Conservation (phyloP, 1,284 basidiomycete species). For the Cryptococcus sp. region DNA sequence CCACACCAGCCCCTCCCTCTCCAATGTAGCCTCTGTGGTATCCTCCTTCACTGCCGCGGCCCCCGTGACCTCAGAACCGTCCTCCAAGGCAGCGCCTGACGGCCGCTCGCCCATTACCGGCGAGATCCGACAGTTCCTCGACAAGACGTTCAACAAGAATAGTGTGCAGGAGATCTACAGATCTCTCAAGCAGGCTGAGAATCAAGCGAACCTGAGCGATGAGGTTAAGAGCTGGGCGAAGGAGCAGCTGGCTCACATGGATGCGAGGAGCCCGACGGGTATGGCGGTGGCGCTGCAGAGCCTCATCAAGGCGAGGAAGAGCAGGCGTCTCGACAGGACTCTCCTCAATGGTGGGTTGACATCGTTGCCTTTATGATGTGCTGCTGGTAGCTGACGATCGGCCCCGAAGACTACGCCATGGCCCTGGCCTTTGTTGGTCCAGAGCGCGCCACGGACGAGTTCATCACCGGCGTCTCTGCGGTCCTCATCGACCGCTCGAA, state of each 20-base stretch:
- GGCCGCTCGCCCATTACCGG: conserved; percentile 60
- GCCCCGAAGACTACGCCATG: conserved; percentile 34
- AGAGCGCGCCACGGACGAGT: conserved; percentile 70
- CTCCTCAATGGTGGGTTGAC: conserved; percentile 72
- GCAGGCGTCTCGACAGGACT: conserved; percentile 61
- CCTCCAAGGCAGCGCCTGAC: conserved; percentile 53
- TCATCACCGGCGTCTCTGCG: conserved; percentile 71
- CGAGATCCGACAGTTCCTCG: conserved; percentile 67
- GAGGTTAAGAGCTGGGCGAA: conserved; percentile 69
- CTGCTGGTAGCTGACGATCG: background rate
- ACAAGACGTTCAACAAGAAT: conserved; percentile 68
- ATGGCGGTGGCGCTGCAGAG: conserved; percentile 78
- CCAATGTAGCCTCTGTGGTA: conserved; percentile 59
- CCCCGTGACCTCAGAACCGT: background rate
- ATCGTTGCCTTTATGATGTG: conserved; percentile 8
- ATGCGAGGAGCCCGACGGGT: conserved; percentile 79
- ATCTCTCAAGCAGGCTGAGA: conserved; percentile 54
- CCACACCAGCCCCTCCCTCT: conserved; percentile 32
- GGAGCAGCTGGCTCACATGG: conserved; percentile 62
- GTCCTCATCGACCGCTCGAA: conserved; percentile 65
- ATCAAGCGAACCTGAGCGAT: conserved; percentile 48
- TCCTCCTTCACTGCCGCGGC: conserved; percentile 18
- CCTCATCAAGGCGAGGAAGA: conserved; percentile 64
- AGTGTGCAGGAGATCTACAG: conserved; percentile 67
- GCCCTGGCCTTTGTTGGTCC: conserved; percentile 32